Percentiles rank a stretch among this genome's conserved stretches.
Evolutionary conservation across 495 filamentous ascomycete species (phyloP).

Genomic region (Cercophora newfieldiana): DNA sequence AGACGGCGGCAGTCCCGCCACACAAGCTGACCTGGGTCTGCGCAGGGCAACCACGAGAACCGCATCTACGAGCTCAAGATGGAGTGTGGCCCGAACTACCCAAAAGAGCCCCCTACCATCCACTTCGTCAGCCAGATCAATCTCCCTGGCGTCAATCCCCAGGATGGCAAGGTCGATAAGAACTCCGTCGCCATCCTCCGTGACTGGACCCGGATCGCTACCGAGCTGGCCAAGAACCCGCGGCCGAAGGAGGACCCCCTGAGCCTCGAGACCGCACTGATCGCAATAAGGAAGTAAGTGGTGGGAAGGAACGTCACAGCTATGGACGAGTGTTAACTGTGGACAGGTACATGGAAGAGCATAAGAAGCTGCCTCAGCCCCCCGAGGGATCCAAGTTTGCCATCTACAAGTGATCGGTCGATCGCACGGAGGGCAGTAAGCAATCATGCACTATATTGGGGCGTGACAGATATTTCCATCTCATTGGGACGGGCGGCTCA

Average conservation of each 20-base stretch:
- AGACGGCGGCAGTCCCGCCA: neutral
- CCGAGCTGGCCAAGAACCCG: slow-evolving; percentile 63
- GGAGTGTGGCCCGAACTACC: slow-evolving; percentile 89
- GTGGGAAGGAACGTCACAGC: neutral
- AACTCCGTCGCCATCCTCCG: slow-evolving; percentile 77
- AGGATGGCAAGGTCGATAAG: slow-evolving; percentile 82
- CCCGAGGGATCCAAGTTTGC: slow-evolving; percentile 79
- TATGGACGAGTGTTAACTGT: slow-evolving; percentile 24
- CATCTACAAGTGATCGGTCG: slow-evolving; percentile 29
- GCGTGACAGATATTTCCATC: neutral
- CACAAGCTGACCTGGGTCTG: slow-evolving; percentile 15
- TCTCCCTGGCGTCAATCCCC: slow-evolving; percentile 83
- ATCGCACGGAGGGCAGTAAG: neutral
- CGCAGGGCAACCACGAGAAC: slow-evolving; percentile 92
- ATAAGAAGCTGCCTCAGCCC: slow-evolving; percentile 95
- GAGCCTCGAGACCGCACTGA: slow-evolving; percentile 57
- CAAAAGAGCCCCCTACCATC: slow-evolving; percentile 82
- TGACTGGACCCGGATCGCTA: slow-evolving; percentile 86
- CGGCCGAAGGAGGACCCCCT: slow-evolving; percentile 39
- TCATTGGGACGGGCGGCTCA: neutral
- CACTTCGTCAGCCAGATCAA: slow-evolving; percentile 93
- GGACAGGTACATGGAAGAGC: slow-evolving; percentile 86
- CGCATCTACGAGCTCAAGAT: slow-evolving; percentile 98
- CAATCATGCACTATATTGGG: neutral
- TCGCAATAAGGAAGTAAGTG: slow-evolving; percentile 33